Evolutionary conservation across 352 stramenopile species (phyloP).

Genomic region (Elongisporangium anandrum): DNA sequence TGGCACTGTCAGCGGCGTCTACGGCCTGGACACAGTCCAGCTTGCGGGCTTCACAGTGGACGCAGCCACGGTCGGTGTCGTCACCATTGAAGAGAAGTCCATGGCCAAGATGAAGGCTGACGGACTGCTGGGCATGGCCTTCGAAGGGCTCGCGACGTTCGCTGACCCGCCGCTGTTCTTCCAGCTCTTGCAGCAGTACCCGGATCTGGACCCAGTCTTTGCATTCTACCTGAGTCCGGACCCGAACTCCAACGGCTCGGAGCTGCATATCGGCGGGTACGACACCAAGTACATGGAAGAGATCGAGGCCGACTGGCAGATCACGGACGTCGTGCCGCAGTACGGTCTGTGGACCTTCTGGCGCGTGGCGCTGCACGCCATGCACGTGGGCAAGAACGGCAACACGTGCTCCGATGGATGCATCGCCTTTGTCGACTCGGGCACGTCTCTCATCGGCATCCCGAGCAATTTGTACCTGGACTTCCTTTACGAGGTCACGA

Average conservation of each 20-base stretch:
- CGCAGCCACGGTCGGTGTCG: slow-evolving; percentile 54
- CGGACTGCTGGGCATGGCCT: slow-evolving; percentile 95
- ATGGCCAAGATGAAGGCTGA: slow-evolving; percentile 88
- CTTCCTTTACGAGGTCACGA: slow-evolving; percentile 64
- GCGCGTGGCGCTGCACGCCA: slow-evolving; percentile 65
- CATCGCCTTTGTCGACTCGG: slow-evolving; percentile 96
- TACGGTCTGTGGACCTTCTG: slow-evolving; percentile 85
- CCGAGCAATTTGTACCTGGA: slow-evolving; percentile 78
- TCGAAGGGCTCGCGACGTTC: slow-evolving; percentile 89
- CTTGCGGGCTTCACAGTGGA: slow-evolving; percentile 41
- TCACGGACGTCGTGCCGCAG: slow-evolving; percentile 69
- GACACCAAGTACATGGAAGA: slow-evolving; percentile 44
- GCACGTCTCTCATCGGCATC: slow-evolving; percentile 94
- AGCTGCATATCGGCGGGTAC: slow-evolving; percentile 69
- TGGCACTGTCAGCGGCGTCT: slow-evolving; percentile 59
- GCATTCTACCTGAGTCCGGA: slow-evolving; percentile 95
- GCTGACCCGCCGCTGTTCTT: slow-evolving; percentile 75
- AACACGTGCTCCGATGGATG: slow-evolving; percentile 51
- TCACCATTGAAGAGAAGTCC: slow-evolving; percentile 58
- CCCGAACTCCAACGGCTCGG: slow-evolving; percentile 62
- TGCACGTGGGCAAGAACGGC: slow-evolving; percentile 37
- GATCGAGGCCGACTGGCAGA: slow-evolving; percentile 54
- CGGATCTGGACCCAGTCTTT: slow-evolving; percentile 83
- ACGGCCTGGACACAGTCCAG: slow-evolving; percentile 50
- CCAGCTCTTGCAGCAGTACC: slow-evolving; percentile 53